Evolutionary conservation across 192 early-diverging fungal genomes (phyloP).

Genomic region (Rhizophagus clarus): DNA sequence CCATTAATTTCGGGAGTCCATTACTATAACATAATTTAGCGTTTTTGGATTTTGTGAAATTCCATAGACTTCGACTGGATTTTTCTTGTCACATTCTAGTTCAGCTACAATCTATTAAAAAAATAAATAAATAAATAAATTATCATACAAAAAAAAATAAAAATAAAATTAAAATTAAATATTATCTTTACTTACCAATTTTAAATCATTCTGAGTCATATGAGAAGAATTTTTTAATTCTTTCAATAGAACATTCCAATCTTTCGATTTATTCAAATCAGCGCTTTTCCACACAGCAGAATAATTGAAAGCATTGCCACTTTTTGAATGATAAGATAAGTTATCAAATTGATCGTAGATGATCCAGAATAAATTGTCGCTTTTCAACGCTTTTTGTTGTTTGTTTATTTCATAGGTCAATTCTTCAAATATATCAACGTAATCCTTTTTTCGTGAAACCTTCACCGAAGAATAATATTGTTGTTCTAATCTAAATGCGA

Average conservation of each 20-base stretch:
- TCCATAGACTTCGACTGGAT: not conserved
- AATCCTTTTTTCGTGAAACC: not conserved
- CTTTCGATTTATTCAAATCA: not conserved
- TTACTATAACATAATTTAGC: not conserved
- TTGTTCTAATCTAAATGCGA: not conserved
- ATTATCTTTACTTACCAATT: not conserved
- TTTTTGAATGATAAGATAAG: not conserved
- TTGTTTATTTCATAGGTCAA: not conserved
- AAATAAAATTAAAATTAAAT: no score
- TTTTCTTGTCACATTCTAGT: not conserved
- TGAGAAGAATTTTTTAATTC: not conserved
- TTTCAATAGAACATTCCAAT: not conserved
- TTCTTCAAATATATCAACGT: not conserved
- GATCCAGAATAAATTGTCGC: not conserved
- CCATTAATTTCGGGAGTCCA: not conserved
- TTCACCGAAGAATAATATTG: not conserved
- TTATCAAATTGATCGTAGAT: not conserved
- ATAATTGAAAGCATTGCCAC: not conserved
- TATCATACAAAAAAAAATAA: no score
- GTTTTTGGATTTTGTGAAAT: not conserved
- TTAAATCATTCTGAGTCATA: not conserved
- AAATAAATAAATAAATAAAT: not conserved
- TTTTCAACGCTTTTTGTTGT: not conserved
- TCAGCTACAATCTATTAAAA: not conserved
- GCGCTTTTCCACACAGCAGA: not conserved